These are phyloP conservation scores for Avena insularis DNA, from an alignment of 176 grass and related monocot genomes.

Conservation along the genomic window DNA sequence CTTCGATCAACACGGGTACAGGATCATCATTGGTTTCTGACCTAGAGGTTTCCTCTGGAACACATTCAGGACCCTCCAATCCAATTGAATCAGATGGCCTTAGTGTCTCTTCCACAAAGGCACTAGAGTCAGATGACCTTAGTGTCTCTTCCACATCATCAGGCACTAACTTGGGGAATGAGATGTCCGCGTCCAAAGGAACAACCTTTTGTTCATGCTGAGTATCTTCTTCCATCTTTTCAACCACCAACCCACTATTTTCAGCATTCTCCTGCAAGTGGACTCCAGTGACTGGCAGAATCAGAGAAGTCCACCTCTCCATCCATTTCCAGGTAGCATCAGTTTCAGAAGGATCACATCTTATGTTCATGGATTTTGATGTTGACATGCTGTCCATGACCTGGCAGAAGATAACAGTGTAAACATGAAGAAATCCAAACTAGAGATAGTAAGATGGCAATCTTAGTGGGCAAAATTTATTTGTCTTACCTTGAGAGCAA, in stretches of 20 bases:
- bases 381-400: constrained; percentile 63
- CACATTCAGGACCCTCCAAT: constrained; percentile 35
- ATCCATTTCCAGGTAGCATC: constrained; percentile 93
- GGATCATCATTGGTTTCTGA: constrained; percentile 39
- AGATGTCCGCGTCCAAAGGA: constrained; percentile 46
- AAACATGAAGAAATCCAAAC: constrained; percentile 43
- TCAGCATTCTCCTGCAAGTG: constrained; percentile 49
- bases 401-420: constrained; percentile 57
- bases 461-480: constrained; percentile 27
- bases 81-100: constrained; percentile 34
- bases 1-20: constrained; percentile 56
- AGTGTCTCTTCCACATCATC: constrained; percentile 42
- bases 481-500: constrained; percentile 74
- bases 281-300: constrained; percentile 33
- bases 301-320: constrained; percentile 81
- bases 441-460: constrained; percentile 14
- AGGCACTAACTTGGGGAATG: constrained; percentile 46
- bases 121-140: constrained; percentile 29
- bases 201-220: constrained; percentile 30
- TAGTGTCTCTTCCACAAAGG: constrained; percentile 44
- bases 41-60: constrained; percentile 39
- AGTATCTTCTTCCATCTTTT: constrained; percentile 38
- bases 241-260: constrained; percentile 44
- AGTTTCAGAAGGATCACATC: constrained; percentile 84
- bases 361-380: constrained; percentile 73